Base-by-base conservation (phyloP, 2,329 filamentous ascomycete genomes). In the Chaetothyriales sp. region DNA sequence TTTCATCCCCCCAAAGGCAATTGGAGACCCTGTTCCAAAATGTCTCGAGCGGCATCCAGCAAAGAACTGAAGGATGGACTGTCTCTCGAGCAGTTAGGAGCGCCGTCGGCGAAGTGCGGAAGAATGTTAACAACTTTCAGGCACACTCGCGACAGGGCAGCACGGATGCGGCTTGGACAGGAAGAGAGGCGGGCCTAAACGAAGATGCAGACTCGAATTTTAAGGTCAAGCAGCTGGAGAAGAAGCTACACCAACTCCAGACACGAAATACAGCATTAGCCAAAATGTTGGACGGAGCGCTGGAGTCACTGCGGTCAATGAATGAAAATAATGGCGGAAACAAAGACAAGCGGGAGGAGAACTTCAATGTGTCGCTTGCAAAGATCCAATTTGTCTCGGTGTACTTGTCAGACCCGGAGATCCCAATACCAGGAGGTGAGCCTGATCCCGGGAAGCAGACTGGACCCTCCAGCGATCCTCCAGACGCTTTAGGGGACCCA, bases 31-130 rank as follows among this genome's bases (percentile, higher is more conserved):
- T 73, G 22, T 67, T 74, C 25, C 69, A 72, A 52, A 71, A 73
- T 55, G 70, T 73, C 26, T 71, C 71, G 1, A 68, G 70, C 51
- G 69, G 69, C 10, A 63, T 74, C 5, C 70, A 73, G 52, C 68
- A 65, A 44, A 69, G 70, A 5, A 70, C 71, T 7, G 71, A 74
- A 57, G 62, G 65, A 3, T 74, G 71, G 71, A 68, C 68, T 3
- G 70, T 74, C 22, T 66, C 70, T 9, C 73, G 71, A 56, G 70
- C 67, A 43, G 68, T 74, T 12, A 68, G 70, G 51, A 71, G 70
- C 10, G 71, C 71, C 19, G 67, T 72, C 44, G 69, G 61, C 18
- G 70, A 73, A 60, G 69, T 70, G 12, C 65, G 67, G 47, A 67
- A 64, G 48, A 72, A 72, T 51, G 69, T 73, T 59, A 68, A 72